Conservation (phyloP, 2,329 filamentous ascomycete genomes). For the Diaporthe sp. region DNA sequence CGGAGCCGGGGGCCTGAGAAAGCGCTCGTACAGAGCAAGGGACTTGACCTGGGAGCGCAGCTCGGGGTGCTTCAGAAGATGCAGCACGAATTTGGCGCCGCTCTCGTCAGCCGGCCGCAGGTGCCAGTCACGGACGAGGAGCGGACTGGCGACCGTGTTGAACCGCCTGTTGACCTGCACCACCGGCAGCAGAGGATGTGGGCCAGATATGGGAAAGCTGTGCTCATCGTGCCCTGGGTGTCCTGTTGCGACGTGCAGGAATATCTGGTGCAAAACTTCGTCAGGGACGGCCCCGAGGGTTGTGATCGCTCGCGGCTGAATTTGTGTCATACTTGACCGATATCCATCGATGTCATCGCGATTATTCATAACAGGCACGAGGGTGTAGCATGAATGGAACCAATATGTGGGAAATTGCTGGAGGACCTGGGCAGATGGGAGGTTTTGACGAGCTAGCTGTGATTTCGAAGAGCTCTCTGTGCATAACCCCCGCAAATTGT, state of each 20-base stretch:
- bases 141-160: conserved; percentile 1
- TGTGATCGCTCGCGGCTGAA: background rate
- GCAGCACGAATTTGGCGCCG: background rate
- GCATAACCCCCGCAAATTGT: background rate
- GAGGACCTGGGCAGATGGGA: background rate
- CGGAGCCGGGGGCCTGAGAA: background rate
- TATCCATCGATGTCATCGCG: background rate
- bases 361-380: too few species aligned
- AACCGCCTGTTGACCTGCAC: conserved; percentile 7
- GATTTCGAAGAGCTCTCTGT: background rate
- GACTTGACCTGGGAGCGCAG: conserved; percentile 1
- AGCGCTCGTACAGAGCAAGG: background rate
- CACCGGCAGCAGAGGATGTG: background rate
- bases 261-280: background rate
- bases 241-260: background rate
- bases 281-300: background rate
- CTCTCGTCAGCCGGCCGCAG: background rate
- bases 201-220: background rate
- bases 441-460: background rate
- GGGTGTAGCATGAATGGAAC: background rate
- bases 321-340: background rate
- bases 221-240: background rate
- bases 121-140: background rate
- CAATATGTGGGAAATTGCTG: background rate
- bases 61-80: background rate